Percentiles rank a stretch among this genome's conserved stretches.
phyloP scores from a whole-genome alignment of 2,329 filamentous ascomycete genomes.

The Talaromyces amestolkiae region DNA sequence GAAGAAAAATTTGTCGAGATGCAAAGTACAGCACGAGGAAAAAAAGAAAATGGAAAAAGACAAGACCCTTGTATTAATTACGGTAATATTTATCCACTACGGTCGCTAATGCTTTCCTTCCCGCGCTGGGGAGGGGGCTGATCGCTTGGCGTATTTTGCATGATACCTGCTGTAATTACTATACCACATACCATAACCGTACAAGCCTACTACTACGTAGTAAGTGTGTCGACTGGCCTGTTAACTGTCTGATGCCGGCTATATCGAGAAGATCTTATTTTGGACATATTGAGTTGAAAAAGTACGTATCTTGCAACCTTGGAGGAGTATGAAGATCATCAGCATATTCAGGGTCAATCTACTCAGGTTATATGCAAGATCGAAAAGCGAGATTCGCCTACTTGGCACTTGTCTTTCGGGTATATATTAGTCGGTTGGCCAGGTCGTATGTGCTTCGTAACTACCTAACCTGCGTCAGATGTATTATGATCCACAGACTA shows the following conservation, averaged over 20 bases:
- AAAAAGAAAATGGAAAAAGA: background rate
- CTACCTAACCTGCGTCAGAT: background rate
- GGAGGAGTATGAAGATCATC: background rate
- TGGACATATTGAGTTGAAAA: background rate
- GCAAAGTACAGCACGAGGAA: too few relatives aligned
- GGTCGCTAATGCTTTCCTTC: slow-evolving; percentile 15
- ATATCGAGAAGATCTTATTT: background rate
- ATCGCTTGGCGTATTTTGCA: background rate
- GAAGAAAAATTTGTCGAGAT: background rate
- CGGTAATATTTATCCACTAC: slow-evolving; percentile 8
- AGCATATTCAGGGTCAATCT: background rate
- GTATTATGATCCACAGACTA: slow-evolving; percentile 6
- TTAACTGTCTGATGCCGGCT: background rate
- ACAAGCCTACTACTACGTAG: background rate
- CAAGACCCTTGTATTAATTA: slow-evolving; percentile 6
- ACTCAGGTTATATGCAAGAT: background rate
- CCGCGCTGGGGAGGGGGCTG: background rate
- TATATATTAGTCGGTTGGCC: background rate
- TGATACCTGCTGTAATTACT: background rate
- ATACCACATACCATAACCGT: background rate
- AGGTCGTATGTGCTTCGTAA: background rate
- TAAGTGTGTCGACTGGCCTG: background rate
- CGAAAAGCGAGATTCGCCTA: background rate
- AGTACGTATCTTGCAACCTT: background rate
- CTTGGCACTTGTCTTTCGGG: background rate